Conservation (phyloP, 441 rosid species). For the Isatis lusitanica region DNA sequence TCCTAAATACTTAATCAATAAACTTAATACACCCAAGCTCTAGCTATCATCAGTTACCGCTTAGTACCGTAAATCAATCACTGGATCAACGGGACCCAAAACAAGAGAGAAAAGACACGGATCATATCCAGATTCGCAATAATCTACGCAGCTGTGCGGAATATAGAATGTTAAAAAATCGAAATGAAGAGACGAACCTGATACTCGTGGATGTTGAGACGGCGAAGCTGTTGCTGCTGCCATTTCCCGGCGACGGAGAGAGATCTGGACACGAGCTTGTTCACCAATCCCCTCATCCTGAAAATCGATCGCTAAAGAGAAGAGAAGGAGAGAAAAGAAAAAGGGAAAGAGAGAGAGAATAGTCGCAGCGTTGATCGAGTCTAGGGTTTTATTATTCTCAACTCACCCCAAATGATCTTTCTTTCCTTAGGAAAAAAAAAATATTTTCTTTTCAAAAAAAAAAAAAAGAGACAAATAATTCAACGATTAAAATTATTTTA, state of each 20-base stretch:
- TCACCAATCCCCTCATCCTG: slow-evolving; percentile 75
- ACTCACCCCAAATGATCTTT: background rate
- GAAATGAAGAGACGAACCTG: slow-evolving; percentile 54
- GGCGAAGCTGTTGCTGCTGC: slow-evolving; percentile 96
- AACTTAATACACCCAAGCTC: background rate
- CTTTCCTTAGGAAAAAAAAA: background rate
- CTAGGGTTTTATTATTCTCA: slow-evolving; percentile 7
- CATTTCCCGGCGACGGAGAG: slow-evolving; percentile 80
- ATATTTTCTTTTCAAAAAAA: background rate
- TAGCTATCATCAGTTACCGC: background rate
- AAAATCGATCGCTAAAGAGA: background rate
- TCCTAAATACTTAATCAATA: background rate
- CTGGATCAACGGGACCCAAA: background rate
- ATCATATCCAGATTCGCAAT: background rate
- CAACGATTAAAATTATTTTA: too few species aligned
- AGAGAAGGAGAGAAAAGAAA: background rate
- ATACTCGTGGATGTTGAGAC: slow-evolving; percentile 93
- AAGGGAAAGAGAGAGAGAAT: background rate
- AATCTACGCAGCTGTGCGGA: background rate
- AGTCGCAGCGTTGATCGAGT: slow-evolving; percentile 23
- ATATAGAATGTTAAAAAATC: background rate
- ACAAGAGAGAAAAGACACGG: slow-evolving; percentile 11
- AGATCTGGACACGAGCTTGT: slow-evolving; percentile 71
- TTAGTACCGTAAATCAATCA: background rate
- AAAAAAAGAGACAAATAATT: too few species aligned